Percentiles rank a stretch among this genome's conserved stretches.
These are phyloP conservation scores for Phanerodontia chrysosporium DNA, from an alignment of 768 basidiomycete genomes.

Conservation along the genomic window DNA sequence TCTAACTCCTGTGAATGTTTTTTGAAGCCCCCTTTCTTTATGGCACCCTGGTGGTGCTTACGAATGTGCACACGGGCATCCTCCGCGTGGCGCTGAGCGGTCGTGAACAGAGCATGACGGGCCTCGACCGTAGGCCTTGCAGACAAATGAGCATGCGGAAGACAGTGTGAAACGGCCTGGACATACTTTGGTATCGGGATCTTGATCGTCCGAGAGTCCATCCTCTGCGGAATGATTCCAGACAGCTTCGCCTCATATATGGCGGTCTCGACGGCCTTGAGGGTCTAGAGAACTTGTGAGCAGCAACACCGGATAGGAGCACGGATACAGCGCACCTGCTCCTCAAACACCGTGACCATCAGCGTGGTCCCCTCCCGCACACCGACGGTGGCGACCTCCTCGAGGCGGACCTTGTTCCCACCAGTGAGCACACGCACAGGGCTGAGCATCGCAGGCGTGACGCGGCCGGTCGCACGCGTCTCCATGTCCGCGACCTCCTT, in stretches of 20 bases:
- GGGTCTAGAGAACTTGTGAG: constrained; percentile 46
- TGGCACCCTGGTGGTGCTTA: constrained; percentile 58
- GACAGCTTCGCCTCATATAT: constrained; percentile 75
- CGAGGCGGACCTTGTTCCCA: constrained; percentile 32
- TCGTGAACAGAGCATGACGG: constrained; percentile 48
- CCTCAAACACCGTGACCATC: constrained; percentile 74
- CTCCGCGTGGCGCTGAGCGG: constrained; percentile 64
- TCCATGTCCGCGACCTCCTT: constrained; percentile 74
- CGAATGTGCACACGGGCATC: constrained; percentile 74
- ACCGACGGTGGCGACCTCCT: constrained; percentile 77
- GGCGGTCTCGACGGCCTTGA: constrained; percentile 72
- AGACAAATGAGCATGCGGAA: constrained; percentile 1
- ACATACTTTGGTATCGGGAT: constrained; percentile 77
- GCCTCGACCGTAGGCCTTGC: constrained; percentile 75
- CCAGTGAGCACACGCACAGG: constrained; percentile 60
- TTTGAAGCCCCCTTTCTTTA: constrained; percentile 66
- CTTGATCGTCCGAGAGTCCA: constrained; percentile 68
- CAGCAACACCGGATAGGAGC: not conserved
- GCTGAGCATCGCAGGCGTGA: constrained; percentile 68
- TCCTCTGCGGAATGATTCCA: constrained; percentile 64
- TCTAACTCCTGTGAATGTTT: constrained; percentile 69
- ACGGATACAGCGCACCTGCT: constrained; percentile 44
- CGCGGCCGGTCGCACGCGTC: constrained; percentile 68
- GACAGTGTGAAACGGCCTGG: not conserved
- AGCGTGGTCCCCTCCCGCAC: constrained; percentile 73